Evolutionary conservation across 306 rosid genomes (phyloP).

Genomic region (apple (Malus domestica)): DNA sequence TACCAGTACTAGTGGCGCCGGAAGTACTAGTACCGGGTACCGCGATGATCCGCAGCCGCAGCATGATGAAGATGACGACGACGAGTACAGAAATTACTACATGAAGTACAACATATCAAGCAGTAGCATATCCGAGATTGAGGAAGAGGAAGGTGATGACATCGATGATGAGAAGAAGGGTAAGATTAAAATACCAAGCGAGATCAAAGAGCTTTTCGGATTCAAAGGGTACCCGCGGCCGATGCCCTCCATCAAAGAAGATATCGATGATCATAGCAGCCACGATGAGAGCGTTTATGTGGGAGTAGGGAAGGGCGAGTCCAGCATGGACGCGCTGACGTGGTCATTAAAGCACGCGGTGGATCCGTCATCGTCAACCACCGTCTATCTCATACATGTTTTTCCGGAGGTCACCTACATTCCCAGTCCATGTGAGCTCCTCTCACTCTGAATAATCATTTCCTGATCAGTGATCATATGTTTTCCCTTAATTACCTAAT

Average conservation of each 20-base stretch:
- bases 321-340: constrained; percentile 53
- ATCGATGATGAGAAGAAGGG: constrained; percentile 1
- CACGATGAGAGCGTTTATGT: constrained; percentile 49
- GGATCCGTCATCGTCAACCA: constrained; percentile 20
- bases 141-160: not conserved
- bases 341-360: constrained; percentile 55
- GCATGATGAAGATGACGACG: not conserved
- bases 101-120: not conserved
- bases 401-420: constrained; percentile 51
- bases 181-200: not conserved
- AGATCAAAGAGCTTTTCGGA: constrained; percentile 19
- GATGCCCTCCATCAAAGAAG: constrained; percentile 29
- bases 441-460: too few relatives aligned
- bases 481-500: too few relatives aligned
- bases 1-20: not conserved
- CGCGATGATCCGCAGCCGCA: not conserved
- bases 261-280: not conserved
- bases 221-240: constrained; percentile 13
- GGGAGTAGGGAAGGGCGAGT: constrained; percentile 49
- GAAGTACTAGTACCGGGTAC: not conserved
- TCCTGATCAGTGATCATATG: too few relatives aligned
- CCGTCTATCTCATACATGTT: constrained; percentile 55
- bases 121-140: not conserved
- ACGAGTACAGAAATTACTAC: not conserved
- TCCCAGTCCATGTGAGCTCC: constrained; percentile 64